Base-by-base conservation (phyloP, 495 filamentous ascomycete species). In the Penicillium alfredii region DNA sequence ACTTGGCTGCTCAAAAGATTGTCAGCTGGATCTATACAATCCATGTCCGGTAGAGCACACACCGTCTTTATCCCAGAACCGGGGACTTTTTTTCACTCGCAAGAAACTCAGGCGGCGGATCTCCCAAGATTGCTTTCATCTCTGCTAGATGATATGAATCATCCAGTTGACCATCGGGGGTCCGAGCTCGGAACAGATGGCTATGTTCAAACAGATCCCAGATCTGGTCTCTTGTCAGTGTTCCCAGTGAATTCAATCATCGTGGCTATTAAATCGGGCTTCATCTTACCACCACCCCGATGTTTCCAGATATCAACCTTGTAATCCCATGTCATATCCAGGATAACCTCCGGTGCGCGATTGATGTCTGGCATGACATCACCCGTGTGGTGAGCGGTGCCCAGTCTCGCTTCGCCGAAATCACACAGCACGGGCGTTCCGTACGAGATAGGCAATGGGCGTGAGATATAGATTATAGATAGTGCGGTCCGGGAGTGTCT, bases 131-230 rank as follows among this genome's bases (percentile, higher is more conserved):
- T 7, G 55, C 57, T 22, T 67, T 44, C 9, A 71, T 60, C 18
- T 60, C 55, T 12, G 60, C 60, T 8, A 69, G 56, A 56, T 68
- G 66, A 11, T 61, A 45, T 16, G 51, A 53, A 33, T 55, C 60
- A n/a, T 54, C 45, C 22, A 70, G 60, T 9, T 43, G 35, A 14
- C 42, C 30, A 17, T 65, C 57, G 12, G 58, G 54, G 36, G 68
- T 55, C 4, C 41, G 32, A 12, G 61, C 62, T 8, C 21, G 30
- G 30, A 74, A 74, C 28, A 72, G 44, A 29, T 62, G 53, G 4
- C 48, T 42, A 25, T 56, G 60, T 42, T 72, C 61, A 30, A 68
- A 68, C n/a, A n/a, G n/a, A 42, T 69, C 61, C 64, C 67, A 74
- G 7, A 66, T 51, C 68, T 72, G 17, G 7, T 14, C 29, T 8